Evolutionary conservation across 2,329 filamentous ascomycete genomes (phyloP).

Genomic region (Berkeleyomyces rouxiae): DNA sequence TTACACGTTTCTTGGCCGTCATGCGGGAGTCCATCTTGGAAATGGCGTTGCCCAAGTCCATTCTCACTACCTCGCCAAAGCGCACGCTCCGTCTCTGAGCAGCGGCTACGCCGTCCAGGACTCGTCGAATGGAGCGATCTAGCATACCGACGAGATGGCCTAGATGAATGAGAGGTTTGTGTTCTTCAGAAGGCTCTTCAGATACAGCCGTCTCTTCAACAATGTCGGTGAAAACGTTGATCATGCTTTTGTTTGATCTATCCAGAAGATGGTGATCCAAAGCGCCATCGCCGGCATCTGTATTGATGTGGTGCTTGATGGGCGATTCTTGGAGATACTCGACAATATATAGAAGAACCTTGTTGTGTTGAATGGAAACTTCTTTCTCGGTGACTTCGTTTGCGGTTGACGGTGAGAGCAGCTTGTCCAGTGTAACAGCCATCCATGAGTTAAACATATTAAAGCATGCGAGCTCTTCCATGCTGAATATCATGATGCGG

Average conservation of each 20-base stretch:
- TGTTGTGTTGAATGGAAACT: slow-evolving; percentile 53
- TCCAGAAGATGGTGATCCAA: slow-evolving; percentile 25
- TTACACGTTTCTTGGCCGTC: slow-evolving; percentile 20
- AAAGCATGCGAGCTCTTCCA: slow-evolving; percentile 67
- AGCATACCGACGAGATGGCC: slow-evolving; percentile 46
- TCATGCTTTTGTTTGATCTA: slow-evolving; percentile 17
- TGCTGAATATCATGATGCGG: slow-evolving; percentile 51
- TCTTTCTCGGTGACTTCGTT: slow-evolving; percentile 68
- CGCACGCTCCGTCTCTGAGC: slow-evolving; percentile 51
- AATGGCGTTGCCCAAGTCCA: slow-evolving; percentile 29
- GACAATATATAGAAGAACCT: slow-evolving; percentile 63
- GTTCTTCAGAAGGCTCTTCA: slow-evolving; percentile 30
- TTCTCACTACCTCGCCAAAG: slow-evolving; percentile 38
- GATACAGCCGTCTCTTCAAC: slow-evolving; percentile 26
- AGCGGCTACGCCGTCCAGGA: slow-evolving; percentile 53
- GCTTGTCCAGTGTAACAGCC: slow-evolving; percentile 62
- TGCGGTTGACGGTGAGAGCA: slow-evolving; percentile 43
- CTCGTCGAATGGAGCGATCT: slow-evolving; percentile 36
- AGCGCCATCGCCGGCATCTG: slow-evolving; percentile 16
- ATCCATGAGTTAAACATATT: slow-evolving; percentile 69
- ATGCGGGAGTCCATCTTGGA: slow-evolving; percentile 43
- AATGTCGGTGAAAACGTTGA: slow-evolving; percentile 1
- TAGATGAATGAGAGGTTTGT: slow-evolving; percentile 35
- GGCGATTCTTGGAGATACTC: slow-evolving; percentile 50
- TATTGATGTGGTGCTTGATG: slow-evolving; percentile 42